Evolutionary conservation across 139 green algal genomes (phyloP).

Genomic region (Chlorella vulgaris): DNA sequence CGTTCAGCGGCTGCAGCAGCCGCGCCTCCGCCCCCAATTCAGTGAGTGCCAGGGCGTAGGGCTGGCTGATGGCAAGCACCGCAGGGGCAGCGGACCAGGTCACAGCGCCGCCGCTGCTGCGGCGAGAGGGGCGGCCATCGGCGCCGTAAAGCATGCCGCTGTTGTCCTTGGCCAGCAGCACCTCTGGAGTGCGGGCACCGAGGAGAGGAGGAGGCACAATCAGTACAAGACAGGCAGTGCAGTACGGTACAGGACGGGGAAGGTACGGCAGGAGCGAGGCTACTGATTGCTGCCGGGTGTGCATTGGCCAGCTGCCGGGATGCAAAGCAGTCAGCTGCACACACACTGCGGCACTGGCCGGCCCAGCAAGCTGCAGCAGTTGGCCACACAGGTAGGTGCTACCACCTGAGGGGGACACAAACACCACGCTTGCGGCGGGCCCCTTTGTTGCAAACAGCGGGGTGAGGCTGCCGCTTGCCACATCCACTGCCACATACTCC

Average conservation of each 20-base stretch:
- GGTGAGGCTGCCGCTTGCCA: conserved; percentile 34
- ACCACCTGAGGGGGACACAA: not conserved
- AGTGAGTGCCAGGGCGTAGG: conserved; percentile 65
- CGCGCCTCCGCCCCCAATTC: conserved; percentile 55
- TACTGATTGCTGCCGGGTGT: too few relatives aligned
- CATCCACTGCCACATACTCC: conserved; percentile 49
- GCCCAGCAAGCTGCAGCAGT: too few relatives aligned
- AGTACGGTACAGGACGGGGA: too few relatives aligned
- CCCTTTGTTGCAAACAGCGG: conserved; percentile 40
- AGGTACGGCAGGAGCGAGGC: too few relatives aligned
- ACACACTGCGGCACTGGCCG: too few relatives aligned
- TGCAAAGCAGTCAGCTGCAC: too few relatives aligned
- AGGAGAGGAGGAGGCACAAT: too few relatives aligned
- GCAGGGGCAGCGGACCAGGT: conserved; percentile 56
- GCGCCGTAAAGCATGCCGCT: conserved; percentile 55
- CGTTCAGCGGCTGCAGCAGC: conserved; percentile 19
- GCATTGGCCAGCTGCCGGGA: too few relatives aligned
- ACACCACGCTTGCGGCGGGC: not conserved
- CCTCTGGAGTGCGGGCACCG: conserved; percentile 8
- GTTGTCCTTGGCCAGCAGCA: conserved; percentile 58
- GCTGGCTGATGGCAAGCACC: conserved; percentile 44
- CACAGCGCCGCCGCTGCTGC: not conserved
- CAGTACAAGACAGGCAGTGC: too few relatives aligned
- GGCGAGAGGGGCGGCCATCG: conserved; percentile 29
- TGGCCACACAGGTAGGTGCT: not conserved